A percentile compares a stretch with the other conserved stretches of the same genome.
These are phyloP conservation scores for Phytopythium litorale DNA, from an alignment of 352 stramenopile genomes.

Conservation along the genomic window DNA sequence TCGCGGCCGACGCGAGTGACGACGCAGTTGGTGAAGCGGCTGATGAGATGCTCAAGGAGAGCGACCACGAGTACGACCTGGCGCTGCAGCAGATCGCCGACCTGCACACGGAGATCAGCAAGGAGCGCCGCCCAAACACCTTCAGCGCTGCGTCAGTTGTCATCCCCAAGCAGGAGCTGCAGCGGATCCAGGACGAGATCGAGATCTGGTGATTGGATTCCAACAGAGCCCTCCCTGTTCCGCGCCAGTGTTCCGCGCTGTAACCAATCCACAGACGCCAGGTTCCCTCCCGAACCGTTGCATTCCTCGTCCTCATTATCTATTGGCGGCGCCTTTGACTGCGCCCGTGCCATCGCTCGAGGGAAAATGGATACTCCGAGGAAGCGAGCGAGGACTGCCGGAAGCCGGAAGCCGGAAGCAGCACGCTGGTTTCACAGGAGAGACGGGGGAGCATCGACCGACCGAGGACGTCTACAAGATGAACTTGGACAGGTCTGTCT, in stretches of 20 bases:
- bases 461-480: conserved; percentile 90
- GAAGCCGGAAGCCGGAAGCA: too few relatives aligned
- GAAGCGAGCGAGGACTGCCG: background rate
- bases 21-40: conserved; percentile 13
- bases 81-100: conserved; percentile 26
- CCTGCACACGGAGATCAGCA: conserved; percentile 38
- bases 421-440: background rate
- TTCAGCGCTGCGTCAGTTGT: conserved; percentile 38
- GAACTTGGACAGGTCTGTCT: conserved; percentile 97
- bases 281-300: background rate
- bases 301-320: background rate
- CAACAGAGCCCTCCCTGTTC: background rate
- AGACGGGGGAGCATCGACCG: background rate
- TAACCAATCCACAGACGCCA: background rate
- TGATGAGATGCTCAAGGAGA: conserved; percentile 6
- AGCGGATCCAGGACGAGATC: conserved; percentile 73
- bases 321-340: conserved; percentile 4
- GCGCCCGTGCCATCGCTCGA: background rate
- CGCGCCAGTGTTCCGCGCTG: too few relatives aligned
- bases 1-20: conserved; percentile 21
- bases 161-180: conserved; percentile 61
- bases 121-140: conserved; percentile 44
- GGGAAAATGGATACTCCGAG: background rate
- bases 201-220: conserved; percentile 55
- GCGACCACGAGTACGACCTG: conserved; percentile 38